Percentiles rank a stretch among this genome's conserved stretches.
These are phyloP conservation scores for Candida adriatica DNA, from an alignment of 805 yeast species.

Conservation along the genomic window DNA sequence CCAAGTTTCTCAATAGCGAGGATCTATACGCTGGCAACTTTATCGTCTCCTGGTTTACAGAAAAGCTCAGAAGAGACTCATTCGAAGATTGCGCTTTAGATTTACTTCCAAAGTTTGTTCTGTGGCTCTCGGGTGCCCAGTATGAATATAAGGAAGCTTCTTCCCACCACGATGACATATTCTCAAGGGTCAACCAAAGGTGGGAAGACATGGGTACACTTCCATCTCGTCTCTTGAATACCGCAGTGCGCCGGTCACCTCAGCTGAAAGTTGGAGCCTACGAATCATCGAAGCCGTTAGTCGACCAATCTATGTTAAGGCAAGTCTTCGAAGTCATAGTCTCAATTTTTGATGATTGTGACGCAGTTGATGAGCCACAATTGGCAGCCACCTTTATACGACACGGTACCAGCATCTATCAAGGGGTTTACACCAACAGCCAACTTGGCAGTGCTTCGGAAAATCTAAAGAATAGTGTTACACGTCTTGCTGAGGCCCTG, in stretches of 20 bases:
- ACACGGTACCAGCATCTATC: constrained; percentile 12
- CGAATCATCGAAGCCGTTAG: constrained; percentile 2
- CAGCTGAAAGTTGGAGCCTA: constrained; percentile 1
- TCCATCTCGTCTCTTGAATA: constrained; percentile 7
- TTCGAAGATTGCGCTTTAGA: constrained; percentile 4
- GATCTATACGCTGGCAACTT: constrained; percentile 25
- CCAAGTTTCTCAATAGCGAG: constrained; percentile 28
- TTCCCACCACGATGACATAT: constrained; percentile 3
- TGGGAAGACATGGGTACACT: constrained; percentile 5
- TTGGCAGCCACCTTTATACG: constrained; percentile 5
- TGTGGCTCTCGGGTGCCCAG: constrained; percentile 36
- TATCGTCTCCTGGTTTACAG: constrained; percentile 44
- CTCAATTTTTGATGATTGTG: constrained; percentile 1
- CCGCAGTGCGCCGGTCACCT: neutral
- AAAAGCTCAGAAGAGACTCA: constrained; percentile 21
- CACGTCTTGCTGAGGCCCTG: constrained; percentile 9
- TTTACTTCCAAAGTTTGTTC: constrained; percentile 29
- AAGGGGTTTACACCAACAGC: constrained; percentile 7
- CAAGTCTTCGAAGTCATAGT: constrained; percentile 5
- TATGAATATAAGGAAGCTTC: neutral
- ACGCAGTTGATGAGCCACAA: constrained; percentile 2
- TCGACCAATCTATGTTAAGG: constrained; percentile 1
- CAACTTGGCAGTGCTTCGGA: constrained; percentile 12
- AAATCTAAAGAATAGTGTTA: constrained; percentile 14
- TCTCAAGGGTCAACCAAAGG: constrained; percentile 8